These are phyloP conservation scores for Glycine latifolia DNA, from an alignment of 306 rosid genomes.

Conservation along the genomic window DNA sequence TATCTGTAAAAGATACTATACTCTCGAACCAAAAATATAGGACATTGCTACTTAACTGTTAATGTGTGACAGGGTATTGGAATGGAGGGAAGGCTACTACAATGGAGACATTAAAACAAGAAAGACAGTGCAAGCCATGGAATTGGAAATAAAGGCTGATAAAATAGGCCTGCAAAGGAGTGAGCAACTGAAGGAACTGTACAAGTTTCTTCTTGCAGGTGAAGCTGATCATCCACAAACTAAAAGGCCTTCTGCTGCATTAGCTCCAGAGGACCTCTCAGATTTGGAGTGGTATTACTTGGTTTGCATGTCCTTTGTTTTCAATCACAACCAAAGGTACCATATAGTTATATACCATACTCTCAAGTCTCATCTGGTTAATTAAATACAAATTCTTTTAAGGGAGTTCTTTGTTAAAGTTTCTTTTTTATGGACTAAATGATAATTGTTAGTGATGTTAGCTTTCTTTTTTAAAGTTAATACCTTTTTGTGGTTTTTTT, in stretches of 20 bases:
- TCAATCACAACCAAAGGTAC: conserved; percentile 74
- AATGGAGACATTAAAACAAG: conserved; percentile 86
- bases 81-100: conserved; percentile 88
- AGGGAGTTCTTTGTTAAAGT: neutral
- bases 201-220: conserved; percentile 67
- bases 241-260: conserved; percentile 69
- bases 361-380: too few species aligned
- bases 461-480: too few species aligned
- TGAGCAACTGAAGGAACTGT: conserved; percentile 80
- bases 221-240: conserved; percentile 65
- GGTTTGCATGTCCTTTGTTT: conserved; percentile 89
- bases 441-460: too few species aligned
- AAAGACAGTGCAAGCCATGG: conserved; percentile 72
- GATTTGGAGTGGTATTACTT: conserved; percentile 95
- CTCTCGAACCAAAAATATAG: neutral
- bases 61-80: conserved; percentile 64
- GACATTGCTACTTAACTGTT: neutral
- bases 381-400: too few species aligned
- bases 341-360: neutral
- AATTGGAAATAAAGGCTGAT: conserved; percentile 64
- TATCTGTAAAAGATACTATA: neutral
- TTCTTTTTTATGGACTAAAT: too few species aligned
- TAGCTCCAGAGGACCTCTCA: conserved; percentile 87
- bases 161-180: conserved; percentile 75
- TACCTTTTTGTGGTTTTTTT: too few species aligned